These are phyloP conservation scores for Capsicum rhomboideum DNA, from an alignment of 257 asterid species.

Conservation along the genomic window DNA sequence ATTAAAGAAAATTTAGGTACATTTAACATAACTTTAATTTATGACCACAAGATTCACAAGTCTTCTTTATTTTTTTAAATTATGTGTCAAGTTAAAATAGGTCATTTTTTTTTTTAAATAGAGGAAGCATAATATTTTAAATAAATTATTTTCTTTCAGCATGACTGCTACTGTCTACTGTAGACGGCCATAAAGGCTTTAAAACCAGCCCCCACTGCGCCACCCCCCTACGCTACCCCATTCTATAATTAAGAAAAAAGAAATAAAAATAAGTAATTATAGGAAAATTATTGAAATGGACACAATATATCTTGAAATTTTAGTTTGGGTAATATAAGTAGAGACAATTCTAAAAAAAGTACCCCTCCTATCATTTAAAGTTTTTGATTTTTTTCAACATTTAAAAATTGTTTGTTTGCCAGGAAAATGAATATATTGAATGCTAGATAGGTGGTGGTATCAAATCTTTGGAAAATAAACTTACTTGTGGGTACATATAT, in stretches of 20 bases:
- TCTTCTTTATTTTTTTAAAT: too few relatives aligned
- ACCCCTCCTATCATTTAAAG: not conserved
- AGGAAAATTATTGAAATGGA: not conserved
- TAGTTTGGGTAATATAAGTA: not conserved
- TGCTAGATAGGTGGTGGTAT: not conserved
- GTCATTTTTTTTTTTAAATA: too few relatives aligned
- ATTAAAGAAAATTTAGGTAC: too few relatives aligned
- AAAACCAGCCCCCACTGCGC: not conserved
- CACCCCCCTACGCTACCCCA: not conserved
- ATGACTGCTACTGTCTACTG: not conserved
- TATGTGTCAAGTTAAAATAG: too few relatives aligned
- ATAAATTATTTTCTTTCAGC: not conserved
- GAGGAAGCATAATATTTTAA: not conserved
- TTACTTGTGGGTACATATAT: not conserved
- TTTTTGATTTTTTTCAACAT: not conserved
- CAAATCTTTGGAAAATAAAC: not conserved
- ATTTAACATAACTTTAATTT: too few relatives aligned
- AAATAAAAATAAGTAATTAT: not conserved
- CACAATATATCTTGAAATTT: not conserved
- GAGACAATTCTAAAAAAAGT: not conserved
- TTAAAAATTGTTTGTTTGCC: not conserved
- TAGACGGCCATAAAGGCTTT: not conserved
- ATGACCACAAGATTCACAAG: too few relatives aligned
- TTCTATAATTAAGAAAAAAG: not conserved
- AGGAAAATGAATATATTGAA: not conserved